Evolutionary conservation across 2,329 filamentous ascomycete genomes (phyloP).

Genomic region (Delphinella strobiligena): DNA sequence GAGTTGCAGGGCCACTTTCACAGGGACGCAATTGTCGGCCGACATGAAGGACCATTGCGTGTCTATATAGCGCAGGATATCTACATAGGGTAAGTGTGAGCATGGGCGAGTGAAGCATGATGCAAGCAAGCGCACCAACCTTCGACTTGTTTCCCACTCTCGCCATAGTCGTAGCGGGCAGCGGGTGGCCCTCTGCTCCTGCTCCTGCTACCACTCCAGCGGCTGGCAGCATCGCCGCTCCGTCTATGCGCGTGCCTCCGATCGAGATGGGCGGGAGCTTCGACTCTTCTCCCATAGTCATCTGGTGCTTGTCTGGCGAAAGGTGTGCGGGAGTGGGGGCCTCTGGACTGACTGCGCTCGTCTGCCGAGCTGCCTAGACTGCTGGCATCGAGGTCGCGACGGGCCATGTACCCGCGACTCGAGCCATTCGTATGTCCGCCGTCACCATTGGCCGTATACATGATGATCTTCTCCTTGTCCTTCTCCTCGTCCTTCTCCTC

Average conservation of each 20-base stretch:
- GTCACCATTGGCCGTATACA: conserved; percentile 2
- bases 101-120: too few relatives aligned
- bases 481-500: neutral
- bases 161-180: conserved; percentile 22
- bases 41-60: conserved; percentile 89
- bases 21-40: conserved; percentile 75
- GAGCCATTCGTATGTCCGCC: conserved; percentile 27
- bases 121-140: too few relatives aligned
- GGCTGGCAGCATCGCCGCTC: conserved; percentile 24
- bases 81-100: conserved; percentile 4
- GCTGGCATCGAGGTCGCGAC: conserved; percentile 23
- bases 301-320: conserved; percentile 12
- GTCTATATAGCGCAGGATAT: conserved; percentile 69
- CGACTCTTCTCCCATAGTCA: conserved; percentile 12
- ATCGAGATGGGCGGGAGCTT: conserved; percentile 27
- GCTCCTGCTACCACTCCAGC: conserved; percentile 17
- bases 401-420: conserved; percentile 19
- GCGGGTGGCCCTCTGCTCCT: conserved; percentile 19
- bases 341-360: conserved; percentile 21
- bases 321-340: conserved; percentile 29
- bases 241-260: conserved; percentile 27
- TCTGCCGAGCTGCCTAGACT: conserved; percentile 23
- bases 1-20: conserved; percentile 87
- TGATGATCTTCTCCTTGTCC: neutral
- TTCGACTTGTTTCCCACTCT: conserved; percentile 31